Evolutionary conservation across 139 green algal genomes (phyloP), one percentile per base, ranked within the genome.

Genomic region (Chlamydomonas sp.): DNA sequence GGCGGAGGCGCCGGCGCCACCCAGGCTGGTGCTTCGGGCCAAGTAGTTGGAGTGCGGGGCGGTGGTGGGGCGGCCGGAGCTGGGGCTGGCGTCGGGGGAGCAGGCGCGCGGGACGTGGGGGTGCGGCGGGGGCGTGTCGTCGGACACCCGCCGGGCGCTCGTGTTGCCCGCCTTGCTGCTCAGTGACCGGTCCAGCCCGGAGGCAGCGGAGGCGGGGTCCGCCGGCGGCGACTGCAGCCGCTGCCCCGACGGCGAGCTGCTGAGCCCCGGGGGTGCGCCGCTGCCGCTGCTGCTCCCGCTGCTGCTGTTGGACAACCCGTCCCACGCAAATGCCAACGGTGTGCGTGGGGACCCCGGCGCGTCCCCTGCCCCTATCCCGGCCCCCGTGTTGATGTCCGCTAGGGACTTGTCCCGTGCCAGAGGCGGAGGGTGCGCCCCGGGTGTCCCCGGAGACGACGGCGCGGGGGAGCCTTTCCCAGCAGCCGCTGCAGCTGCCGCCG

Each of bases 261-360:
- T 49, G 31, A 49, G 57, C 57, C 62, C 9, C 78, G 49, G 15
- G 6, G 31, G 5, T 4, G 62, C 63, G 16, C 63, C 9, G 63
- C 58, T 20, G 17, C 12, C 78, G 80, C 80, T 74, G 63, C 7
- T 49, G 69, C 71, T 79, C 31, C 63, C 63, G 14, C 3, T 31
- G 49, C 10, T 5, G 79, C 63, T 74, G n/a, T 18, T 60, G 1
- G 71, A 63, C 20, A 61, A 61, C 60, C n/a, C 1, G 59, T 12
- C 57, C 49, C 31, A 31, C 61, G 79, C 82, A 71, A 71, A 86
- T 20, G 49, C 63, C 60, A 86, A 61, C 71, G 82, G 82, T n/a
- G 82, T 86, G 58, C 82, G 82, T 4, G 82, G 82, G 61, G 82
- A 86, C 18, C 5, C 18, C 60, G 82, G 71, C 71, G 71, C 82